Evolutionary conservation across 2,329 filamentous ascomycete species (phyloP), one percentile per base, ranked within the genome.

Genomic region (Dactylellina haptotyla): DNA sequence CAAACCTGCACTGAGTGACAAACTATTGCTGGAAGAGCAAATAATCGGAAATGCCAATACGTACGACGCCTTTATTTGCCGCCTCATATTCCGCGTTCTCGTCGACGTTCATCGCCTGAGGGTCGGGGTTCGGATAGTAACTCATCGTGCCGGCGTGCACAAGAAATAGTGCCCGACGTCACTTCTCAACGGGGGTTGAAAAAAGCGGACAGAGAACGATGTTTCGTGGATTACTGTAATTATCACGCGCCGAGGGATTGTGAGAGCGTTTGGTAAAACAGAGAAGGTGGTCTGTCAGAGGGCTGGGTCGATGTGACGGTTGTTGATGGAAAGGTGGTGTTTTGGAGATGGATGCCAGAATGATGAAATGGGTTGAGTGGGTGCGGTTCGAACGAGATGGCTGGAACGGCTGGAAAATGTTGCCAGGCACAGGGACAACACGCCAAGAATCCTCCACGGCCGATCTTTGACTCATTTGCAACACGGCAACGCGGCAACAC

Each of bases 41-140:
- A 12, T 6, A 18, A 4, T 32, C 9, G 20, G 3, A 16, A 34
- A 5, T 10, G 37, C n/a, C 20, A 39, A 30, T 32, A 75, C 70
- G 37, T 69, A 76, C 58, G 8, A 76, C 77, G 32, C 70, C 73
- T 39, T 76, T 76, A 34, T 78, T 78, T 14, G 76, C 76, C 48
- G 76, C 76, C 43, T 77, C 77, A 26, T 77, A 78, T 67, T 78
- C 77, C 34, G 75, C 76, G 66, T 69, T 75, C 46, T 75, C 70
- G 37, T 75, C 70, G 41, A 64, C 53, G n/a, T 64, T 75, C 70
- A 75, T 75, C 39, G 63, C 63, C 57, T 65, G 57, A 14, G 70
- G 45, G 23, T 75, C 70, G 50, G 70, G 61, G 14, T 73, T 73
- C 20, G 66, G 69, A 30, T 73, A 73, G 54, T 73, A 73, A 37